These are phyloP conservation scores for Hypomontagnella monticulosa DNA, from an alignment of 495 filamentous ascomycete genomes.

Conservation along the genomic window DNA sequence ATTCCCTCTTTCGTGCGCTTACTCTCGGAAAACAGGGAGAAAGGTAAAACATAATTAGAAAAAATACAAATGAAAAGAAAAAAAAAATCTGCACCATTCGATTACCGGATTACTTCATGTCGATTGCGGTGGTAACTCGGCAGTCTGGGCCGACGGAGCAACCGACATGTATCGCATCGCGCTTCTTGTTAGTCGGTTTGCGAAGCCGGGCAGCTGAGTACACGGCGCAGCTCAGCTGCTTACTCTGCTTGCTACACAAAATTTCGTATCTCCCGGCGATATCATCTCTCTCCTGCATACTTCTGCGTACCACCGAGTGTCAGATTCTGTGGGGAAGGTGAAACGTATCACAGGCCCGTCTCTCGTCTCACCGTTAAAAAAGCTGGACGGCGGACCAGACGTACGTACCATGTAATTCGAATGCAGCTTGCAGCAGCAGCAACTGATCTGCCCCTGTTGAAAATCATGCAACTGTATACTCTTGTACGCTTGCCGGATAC, in stretches of 20 bases:
- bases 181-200: background rate
- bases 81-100: background rate
- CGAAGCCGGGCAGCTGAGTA: constrained; percentile 23
- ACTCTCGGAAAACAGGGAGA: constrained; percentile 27
- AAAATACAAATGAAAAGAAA: background rate
- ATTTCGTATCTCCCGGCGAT: constrained; percentile 14
- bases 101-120: background rate
- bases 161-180: constrained; percentile 9
- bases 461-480: constrained; percentile 14
- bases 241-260: constrained; percentile 30
- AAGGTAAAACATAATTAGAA: background rate
- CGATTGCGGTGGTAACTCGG: constrained; percentile 8
- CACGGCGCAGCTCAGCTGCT: constrained; percentile 33
- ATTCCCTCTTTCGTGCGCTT: constrained; percentile 36
- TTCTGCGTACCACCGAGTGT: constrained; percentile 33
- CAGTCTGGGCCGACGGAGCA: constrained; percentile 10
- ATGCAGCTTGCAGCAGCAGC: background rate
- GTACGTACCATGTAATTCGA: constrained; percentile 6
- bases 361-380: constrained; percentile 1
- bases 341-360: constrained; percentile 34
- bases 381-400: constrained; percentile 12
- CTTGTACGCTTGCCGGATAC: constrained; percentile 28
- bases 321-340: constrained; percentile 43
- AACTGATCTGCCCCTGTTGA: constrained; percentile 2
- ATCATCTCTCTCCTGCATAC: constrained; percentile 36